These are phyloP conservation scores for Massariosphaeria phaeospora DNA, from an alignment of 495 filamentous ascomycete species.

Conservation along the genomic window DNA sequence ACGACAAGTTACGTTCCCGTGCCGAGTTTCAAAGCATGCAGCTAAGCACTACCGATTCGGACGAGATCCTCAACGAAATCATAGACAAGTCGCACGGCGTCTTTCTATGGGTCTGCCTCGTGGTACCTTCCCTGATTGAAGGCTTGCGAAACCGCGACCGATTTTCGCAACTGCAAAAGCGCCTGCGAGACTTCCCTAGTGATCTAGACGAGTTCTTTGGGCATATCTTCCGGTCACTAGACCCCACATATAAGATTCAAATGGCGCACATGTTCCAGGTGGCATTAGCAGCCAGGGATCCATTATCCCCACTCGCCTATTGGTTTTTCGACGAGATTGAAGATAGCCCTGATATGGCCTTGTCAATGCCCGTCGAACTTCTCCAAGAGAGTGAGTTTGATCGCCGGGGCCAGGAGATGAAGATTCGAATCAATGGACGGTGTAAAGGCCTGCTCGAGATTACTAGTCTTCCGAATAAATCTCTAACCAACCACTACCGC, in stretches of 20 bases:
- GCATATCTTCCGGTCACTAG: conserved; percentile 18
- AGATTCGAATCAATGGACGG: conserved; percentile 6
- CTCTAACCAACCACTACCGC: neutral
- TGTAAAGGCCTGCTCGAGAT: conserved; percentile 17
- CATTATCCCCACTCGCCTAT: neutral
- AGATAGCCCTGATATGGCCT: neutral
- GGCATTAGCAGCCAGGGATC: neutral
- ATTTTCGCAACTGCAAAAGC: conserved; percentile 11
- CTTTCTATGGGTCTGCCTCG: conserved; percentile 36
- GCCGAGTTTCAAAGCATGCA: neutral
- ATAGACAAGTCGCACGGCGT: conserved; percentile 31
- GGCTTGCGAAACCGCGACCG: conserved; percentile 24
- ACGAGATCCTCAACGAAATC: conserved; percentile 25
- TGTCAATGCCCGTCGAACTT: neutral
- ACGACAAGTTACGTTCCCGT: neutral
- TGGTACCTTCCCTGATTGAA: conserved; percentile 29
- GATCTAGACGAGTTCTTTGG: conserved; percentile 25
- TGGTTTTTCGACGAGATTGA: conserved; percentile 17
- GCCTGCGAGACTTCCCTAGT: conserved; percentile 15
- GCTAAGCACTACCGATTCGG: neutral
- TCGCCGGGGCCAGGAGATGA: neutral
- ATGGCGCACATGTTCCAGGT: conserved; percentile 11
- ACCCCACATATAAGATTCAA: conserved; percentile 3
- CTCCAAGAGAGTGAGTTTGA: neutral
- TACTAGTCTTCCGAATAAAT: neutral